These are phyloP conservation scores for Hysterangium stoloniferum DNA, from an alignment of 768 basidiomycete species.

Conservation along the genomic window DNA sequence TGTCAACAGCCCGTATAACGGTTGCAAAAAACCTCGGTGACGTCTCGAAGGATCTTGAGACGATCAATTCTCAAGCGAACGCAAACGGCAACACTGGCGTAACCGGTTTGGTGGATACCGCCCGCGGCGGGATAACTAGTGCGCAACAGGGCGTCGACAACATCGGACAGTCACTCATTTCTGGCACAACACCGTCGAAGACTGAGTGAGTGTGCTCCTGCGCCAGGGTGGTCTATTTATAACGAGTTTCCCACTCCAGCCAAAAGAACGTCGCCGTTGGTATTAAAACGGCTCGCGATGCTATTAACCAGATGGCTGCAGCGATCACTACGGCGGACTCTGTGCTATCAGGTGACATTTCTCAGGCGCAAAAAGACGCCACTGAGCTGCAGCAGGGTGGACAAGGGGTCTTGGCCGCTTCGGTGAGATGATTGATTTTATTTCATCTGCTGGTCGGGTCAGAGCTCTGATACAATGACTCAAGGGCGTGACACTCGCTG, in stretches of 20 bases:
- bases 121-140: background rate
- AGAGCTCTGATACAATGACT: background rate
- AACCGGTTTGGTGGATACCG: background rate
- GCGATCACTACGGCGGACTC: slow-evolving; percentile 2
- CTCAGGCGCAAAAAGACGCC: background rate
- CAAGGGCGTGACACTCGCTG: background rate
- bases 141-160: background rate
- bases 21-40: background rate
- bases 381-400: background rate
- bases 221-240: background rate
- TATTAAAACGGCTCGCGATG: background rate
- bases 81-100: slow-evolving; percentile 2
- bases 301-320: slow-evolving; percentile 1
- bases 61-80: background rate
- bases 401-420: background rate
- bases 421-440: too few relatives aligned
- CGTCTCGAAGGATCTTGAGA: background rate
- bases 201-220: background rate
- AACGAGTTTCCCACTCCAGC: background rate
- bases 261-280: slow-evolving; percentile 2
- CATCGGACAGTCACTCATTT: background rate
- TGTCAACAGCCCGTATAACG: background rate
- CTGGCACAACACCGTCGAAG: background rate
- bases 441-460: background rate
- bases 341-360: background rate